These are phyloP conservation scores for Eucalyptus fibrosa DNA, from an alignment of 345 rosid genomes.

Conservation along the genomic window DNA sequence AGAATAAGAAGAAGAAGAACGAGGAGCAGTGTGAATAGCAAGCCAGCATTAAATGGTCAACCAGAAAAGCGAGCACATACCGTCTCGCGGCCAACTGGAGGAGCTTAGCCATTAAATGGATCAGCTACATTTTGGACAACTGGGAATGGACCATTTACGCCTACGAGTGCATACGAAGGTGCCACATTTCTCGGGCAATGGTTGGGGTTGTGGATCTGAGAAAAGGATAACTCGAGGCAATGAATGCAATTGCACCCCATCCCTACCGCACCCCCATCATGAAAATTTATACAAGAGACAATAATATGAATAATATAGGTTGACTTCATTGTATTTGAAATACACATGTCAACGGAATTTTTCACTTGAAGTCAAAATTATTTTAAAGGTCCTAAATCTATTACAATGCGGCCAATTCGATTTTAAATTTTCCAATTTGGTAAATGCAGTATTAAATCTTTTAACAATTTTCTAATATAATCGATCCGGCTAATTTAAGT, in stretches of 20 bases:
- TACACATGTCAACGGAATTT: neutral
- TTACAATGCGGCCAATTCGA: rapidly evolving
- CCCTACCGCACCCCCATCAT: neutral
- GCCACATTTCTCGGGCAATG: neutral
- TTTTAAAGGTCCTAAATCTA: neutral
- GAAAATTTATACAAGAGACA: neutral
- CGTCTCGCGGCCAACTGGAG: neutral
- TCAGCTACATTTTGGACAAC: neutral
- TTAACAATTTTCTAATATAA: neutral
- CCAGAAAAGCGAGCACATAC: neutral
- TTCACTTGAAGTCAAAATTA: neutral
- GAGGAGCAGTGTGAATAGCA: neutral
- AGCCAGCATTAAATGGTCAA: neutral
- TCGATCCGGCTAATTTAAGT: neutral
- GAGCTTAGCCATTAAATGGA: neutral
- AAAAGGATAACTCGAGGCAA: neutral
- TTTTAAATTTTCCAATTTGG: neutral
- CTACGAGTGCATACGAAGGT: neutral
- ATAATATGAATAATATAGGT: neutral
- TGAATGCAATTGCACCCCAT: neutral
- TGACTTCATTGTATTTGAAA: neutral
- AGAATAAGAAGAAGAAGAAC: neutral
- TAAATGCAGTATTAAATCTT: neutral
- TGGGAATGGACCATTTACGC: neutral
- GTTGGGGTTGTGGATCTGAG: neutral